These are phyloP conservation scores for Pyrenophora graminea DNA, from an alignment of 2,329 filamentous ascomycete genomes.

Conservation along the genomic window DNA sequence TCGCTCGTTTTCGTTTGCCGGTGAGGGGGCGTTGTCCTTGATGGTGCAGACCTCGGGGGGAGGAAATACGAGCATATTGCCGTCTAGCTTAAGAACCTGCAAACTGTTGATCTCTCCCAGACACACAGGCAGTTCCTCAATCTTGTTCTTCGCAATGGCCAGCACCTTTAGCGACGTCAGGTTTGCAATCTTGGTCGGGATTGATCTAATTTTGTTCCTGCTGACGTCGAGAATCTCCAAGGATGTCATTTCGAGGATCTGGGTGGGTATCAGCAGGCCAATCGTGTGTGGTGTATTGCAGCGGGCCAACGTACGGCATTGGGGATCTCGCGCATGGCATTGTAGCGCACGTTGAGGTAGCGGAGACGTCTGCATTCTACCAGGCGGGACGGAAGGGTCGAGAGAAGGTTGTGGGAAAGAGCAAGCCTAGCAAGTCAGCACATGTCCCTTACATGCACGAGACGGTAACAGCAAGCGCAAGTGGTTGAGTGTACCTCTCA, in stretches of 20 bases:
- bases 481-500: conserved; percentile 60
- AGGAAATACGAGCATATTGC: conserved; percentile 83
- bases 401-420: conserved; percentile 77
- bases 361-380: conserved; percentile 76
- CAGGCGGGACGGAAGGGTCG: conserved; percentile 70
- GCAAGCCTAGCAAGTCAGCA: conserved; percentile 63
- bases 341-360: conserved; percentile 80
- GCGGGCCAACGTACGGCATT: conserved; percentile 58
- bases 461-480: not conserved
- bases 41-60: conserved; percentile 54
- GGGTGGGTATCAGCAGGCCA: conserved; percentile 17
- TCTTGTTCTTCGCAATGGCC: conserved; percentile 83
- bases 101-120: conserved; percentile 88
- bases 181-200: conserved; percentile 79
- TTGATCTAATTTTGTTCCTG: conserved; percentile 76
- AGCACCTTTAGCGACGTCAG: conserved; percentile 87
- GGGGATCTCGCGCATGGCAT: conserved; percentile 70
- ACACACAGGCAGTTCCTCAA: conserved; percentile 80
- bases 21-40: conserved; percentile 47
- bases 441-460: not conserved
- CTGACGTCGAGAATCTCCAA: conserved; percentile 93
- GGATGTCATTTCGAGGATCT: conserved; percentile 85
- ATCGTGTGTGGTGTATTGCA: not conserved
- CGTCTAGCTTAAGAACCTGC: conserved; percentile 86
- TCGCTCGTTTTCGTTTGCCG: conserved; percentile 62